Evolutionary conservation across 2,329 filamentous ascomycete species (phyloP), one percentile per base, ranked within the genome.

Genomic region (Neonectria neomacrospora): DNA sequence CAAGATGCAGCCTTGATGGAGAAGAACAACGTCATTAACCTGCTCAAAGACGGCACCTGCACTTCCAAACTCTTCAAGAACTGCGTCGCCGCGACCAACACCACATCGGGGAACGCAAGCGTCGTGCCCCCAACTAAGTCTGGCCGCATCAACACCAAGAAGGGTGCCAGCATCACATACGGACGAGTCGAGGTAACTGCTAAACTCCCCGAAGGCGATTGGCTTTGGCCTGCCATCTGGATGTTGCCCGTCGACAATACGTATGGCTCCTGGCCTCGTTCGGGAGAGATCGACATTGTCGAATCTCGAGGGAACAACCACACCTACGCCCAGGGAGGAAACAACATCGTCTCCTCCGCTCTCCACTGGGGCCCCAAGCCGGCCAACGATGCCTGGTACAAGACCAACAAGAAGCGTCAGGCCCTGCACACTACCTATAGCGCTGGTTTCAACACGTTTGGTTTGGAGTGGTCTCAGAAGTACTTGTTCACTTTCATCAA

Each of bases 171-270:
- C 16, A 92, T 96, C 81, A 92, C 89, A 78, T 96, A 92, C 75
- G 93, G 93, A 51, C 90, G 91, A 45, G 85, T 96, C 55, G 91
- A 96, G 75, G 92, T 96, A 5, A 88, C 85, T 1, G 93, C 93
- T 26, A 90, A 90, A 78, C 80, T 96, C 28, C 92, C 93, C 5
- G 78, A 82, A 51, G 93, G 93, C 57, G 92, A 96, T 80, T 96
- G 93, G 93, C 84, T 96, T 11, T 96, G 93, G 93, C 93, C 93
- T 2, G 92, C 92, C n/a, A 95, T 96, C 73, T 94, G 91, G 91
- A 92, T 96, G 91, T 83, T 96, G 82, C 93, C 93, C 1, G 88
- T 87, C 50, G 82, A 90, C 45, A 83, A 88, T 57, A 88, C 82
- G 0, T 96, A 96, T 75, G 93, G 93, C 1, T 72, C 84, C 1